Conservation (phyloP, 139 green algal genomes). For the Micractinium conductrix region DNA sequence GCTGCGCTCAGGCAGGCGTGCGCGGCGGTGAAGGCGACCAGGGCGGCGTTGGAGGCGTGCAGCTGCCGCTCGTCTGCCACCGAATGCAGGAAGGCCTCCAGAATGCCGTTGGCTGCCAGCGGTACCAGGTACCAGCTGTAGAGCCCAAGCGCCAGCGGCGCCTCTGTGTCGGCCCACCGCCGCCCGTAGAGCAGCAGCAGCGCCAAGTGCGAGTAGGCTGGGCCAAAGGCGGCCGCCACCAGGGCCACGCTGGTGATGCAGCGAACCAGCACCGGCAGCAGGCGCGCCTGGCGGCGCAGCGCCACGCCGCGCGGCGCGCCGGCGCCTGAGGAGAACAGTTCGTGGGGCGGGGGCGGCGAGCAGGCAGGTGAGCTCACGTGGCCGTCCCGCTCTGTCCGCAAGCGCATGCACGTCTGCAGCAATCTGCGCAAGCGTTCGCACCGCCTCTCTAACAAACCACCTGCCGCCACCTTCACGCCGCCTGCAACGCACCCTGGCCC, state of each 20-base stretch:
- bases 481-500: slow-evolving; percentile 31
- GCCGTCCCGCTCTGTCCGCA: not conserved
- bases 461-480: not conserved
- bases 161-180: slow-evolving; percentile 76
- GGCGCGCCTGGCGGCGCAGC: slow-evolving; percentile 33
- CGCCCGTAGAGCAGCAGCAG: slow-evolving; percentile 77
- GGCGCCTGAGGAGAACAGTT: not conserved
- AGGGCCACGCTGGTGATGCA: slow-evolving; percentile 66
- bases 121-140: slow-evolving; percentile 86
- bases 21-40: slow-evolving; percentile 59
- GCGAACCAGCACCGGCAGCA: slow-evolving; percentile 67
- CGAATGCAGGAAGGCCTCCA: slow-evolving; percentile 85
- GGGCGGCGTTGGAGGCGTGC: slow-evolving; percentile 56
- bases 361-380: not conserved
- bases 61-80: slow-evolving; percentile 59
- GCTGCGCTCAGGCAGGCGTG: slow-evolving; percentile 66
- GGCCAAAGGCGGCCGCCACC: slow-evolving; percentile 77
- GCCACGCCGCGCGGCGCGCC: not conserved
- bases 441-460: too few species aligned
- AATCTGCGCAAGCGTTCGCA: not conserved
- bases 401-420: not conserved
- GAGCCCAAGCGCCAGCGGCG: slow-evolving; percentile 68
- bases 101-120: slow-evolving; percentile 79
- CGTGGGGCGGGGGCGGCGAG: not conserved
- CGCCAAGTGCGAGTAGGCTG: slow-evolving; percentile 72